A percentile compares a stretch with the other conserved stretches of the same genome.
These are phyloP conservation scores for Hyparrhenia diplandra DNA, from an alignment of 176 grass and related monocot genomes.

Conservation along the genomic window DNA sequence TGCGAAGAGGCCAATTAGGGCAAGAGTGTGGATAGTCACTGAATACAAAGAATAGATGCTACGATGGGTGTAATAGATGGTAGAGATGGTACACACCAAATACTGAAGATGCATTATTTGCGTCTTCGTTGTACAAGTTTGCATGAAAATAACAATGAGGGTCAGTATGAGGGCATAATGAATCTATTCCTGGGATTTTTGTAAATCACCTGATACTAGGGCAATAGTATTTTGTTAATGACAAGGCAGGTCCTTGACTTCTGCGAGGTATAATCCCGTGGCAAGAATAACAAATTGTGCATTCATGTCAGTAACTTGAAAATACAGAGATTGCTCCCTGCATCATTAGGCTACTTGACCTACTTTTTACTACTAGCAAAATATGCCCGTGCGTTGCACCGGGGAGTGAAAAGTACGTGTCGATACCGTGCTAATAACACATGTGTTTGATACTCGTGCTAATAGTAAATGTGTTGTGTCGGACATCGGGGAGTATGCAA, in stretches of 20 bases:
- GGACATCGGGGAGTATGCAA: too few relatives aligned
- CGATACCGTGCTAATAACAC: too few relatives aligned
- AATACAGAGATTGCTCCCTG: too few relatives aligned
- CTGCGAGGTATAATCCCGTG: background rate
- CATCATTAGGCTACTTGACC: too few relatives aligned
- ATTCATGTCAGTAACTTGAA: slow-evolving; percentile 7
- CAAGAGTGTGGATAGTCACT: too few relatives aligned
- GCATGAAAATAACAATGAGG: slow-evolving; percentile 17
- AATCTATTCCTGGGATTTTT: background rate
- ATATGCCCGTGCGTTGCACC: too few relatives aligned
- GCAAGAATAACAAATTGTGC: background rate
- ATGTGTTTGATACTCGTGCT: too few relatives aligned
- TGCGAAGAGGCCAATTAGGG: too few relatives aligned
- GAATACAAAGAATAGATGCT: slow-evolving; percentile 2
- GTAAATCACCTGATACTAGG: slow-evolving; percentile 2
- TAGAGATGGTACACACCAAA: background rate
- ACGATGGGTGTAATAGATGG: slow-evolving; percentile 16
- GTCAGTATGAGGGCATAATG: background rate
- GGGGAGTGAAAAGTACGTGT: too few relatives aligned
- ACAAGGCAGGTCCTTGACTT: background rate
- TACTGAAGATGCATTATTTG: background rate
- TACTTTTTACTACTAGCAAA: too few relatives aligned
- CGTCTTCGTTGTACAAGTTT: background rate
- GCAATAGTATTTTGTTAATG: background rate
- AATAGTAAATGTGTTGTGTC: too few relatives aligned